phyloP scores from a whole-genome alignment of 768 basidiomycete species.

The Mycena sanguinolenta region DNA sequence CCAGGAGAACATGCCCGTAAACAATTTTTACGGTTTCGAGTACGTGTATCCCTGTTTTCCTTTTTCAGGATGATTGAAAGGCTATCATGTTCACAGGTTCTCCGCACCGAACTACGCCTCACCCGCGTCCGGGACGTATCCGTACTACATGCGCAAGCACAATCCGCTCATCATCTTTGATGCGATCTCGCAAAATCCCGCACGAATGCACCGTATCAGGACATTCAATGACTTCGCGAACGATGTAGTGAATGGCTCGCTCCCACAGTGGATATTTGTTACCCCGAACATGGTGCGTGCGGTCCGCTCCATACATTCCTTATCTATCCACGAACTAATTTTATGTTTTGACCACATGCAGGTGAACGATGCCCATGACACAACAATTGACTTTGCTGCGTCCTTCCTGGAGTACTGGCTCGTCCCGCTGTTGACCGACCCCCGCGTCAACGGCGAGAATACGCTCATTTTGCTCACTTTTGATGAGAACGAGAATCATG shows the following conservation, averaged over 20 bases:
- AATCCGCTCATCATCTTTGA: constrained; percentile 66
- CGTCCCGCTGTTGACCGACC: constrained; percentile 61
- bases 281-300: constrained; percentile 66
- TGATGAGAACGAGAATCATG: constrained; percentile 64
- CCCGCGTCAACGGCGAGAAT: constrained; percentile 64
- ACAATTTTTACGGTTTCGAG: constrained; percentile 60
- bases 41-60: constrained; percentile 29
- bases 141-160: constrained; percentile 71
- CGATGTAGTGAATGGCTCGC: constrained; percentile 61
- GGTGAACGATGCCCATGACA: constrained; percentile 73
- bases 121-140: constrained; percentile 49
- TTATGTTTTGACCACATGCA: constrained; percentile 11
- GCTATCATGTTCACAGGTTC: constrained; percentile 41
- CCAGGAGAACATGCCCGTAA: constrained; percentile 68
- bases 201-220: constrained; percentile 59
- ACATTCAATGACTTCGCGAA: constrained; percentile 75
- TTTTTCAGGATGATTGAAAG: neutral
- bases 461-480: constrained; percentile 75
- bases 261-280: constrained; percentile 74
- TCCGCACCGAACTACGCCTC: constrained; percentile 55
- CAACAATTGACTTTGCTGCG: constrained; percentile 60
- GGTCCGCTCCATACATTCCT: neutral
- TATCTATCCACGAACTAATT: neutral
- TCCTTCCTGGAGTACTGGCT: constrained; percentile 66
- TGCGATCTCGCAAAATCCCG: constrained; percentile 57